Evolutionary conservation across 2,329 filamentous ascomycete species (phyloP).

Genomic region (Penicillium olsonii): DNA sequence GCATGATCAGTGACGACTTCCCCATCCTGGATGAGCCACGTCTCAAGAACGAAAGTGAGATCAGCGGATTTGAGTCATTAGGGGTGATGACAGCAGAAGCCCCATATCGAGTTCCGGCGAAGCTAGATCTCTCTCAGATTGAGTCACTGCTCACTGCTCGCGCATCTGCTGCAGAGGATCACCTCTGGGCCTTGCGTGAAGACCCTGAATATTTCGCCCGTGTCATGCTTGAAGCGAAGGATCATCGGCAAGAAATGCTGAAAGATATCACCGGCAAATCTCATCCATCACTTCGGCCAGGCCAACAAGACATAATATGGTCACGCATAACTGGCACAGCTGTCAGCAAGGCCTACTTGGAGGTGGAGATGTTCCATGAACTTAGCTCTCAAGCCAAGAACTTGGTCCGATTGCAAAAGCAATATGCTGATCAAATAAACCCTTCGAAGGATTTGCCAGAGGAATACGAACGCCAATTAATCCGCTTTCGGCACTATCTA

Average conservation of each 20-base stretch:
- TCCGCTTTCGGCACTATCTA: slow-evolving; percentile 6
- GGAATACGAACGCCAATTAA: slow-evolving; percentile 7
- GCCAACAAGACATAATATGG: slow-evolving; percentile 1
- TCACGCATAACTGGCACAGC: background rate
- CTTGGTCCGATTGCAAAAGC: background rate
- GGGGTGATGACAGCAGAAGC: slow-evolving; percentile 47
- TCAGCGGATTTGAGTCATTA: no score
- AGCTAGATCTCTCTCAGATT: slow-evolving; percentile 50
- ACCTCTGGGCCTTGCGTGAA: slow-evolving; percentile 57
- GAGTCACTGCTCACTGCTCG: slow-evolving; percentile 47
- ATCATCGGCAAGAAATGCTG: slow-evolving; percentile 51
- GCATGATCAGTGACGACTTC: slow-evolving; percentile 27
- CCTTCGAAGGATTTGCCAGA: slow-evolving; percentile 10
- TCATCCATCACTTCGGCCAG: background rate
- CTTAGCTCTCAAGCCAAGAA: slow-evolving; percentile 4
- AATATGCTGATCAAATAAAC: slow-evolving; percentile 1
- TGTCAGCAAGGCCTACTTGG: slow-evolving; percentile 7
- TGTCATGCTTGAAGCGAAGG: slow-evolving; percentile 43
- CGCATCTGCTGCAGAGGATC: slow-evolving; percentile 50
- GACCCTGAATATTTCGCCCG: slow-evolving; percentile 59
- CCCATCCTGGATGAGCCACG: slow-evolving; percentile 44
- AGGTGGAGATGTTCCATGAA: background rate
- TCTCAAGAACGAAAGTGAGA: slow-evolving; percentile 24
- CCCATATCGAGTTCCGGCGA: slow-evolving; percentile 53
- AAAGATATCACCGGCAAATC: slow-evolving; percentile 40